Percentiles rank a stretch among this genome's conserved stretches.
Evolutionary conservation across 148 eudicot species (phyloP).

Genomic region (Rhododendron vialii): DNA sequence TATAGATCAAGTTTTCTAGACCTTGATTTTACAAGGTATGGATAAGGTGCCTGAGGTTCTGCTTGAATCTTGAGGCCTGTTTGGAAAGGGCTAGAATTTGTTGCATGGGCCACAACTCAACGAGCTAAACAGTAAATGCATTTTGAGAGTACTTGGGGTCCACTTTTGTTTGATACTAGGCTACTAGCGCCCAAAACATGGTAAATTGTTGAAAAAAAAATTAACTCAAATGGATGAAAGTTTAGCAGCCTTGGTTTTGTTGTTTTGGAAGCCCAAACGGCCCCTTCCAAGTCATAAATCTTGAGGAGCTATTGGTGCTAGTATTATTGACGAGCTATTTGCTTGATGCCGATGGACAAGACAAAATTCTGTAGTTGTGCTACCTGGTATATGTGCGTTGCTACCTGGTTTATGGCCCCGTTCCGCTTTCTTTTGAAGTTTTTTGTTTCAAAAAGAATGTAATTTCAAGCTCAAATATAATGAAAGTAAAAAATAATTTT

Average conservation of each 20-base stretch:
- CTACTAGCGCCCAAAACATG: background rate
- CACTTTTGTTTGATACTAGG: background rate
- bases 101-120: background rate
- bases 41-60: constrained; percentile 1
- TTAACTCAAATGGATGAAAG: background rate
- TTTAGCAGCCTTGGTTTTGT: background rate
- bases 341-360: background rate
- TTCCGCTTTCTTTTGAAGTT: too few relatives aligned
- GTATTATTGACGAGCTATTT: background rate
- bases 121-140: background rate
- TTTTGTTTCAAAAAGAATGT: too few relatives aligned
- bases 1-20: background rate
- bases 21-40: background rate
- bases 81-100: background rate
- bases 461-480: too few relatives aligned
- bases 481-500: too few relatives aligned
- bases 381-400: background rate
- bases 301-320: background rate
- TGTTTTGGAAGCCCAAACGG: background rate
- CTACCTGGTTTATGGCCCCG: too few relatives aligned
- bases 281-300: background rate
- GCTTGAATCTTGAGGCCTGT: background rate
- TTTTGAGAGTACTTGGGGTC: background rate
- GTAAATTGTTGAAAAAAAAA: background rate
- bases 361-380: background rate